These are phyloP conservation scores for Obelidium mucronatum DNA, from an alignment of 192 early-diverging fungal species.

Conservation along the genomic window DNA sequence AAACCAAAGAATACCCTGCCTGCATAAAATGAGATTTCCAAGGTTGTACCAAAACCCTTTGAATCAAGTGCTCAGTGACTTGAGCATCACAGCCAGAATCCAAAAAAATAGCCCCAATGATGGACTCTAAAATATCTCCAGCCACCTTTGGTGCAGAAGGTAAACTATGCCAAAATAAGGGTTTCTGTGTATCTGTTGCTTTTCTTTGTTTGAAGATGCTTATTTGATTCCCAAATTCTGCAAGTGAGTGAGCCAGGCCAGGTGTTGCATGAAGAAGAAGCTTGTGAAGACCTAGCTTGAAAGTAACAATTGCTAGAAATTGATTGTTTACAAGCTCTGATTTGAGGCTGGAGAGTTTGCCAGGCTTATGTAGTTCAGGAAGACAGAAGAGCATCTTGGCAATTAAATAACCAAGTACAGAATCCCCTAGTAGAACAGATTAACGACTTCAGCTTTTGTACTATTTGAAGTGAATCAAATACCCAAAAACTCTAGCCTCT, in stretches of 20 bases:
- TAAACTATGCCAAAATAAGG: slow-evolving; percentile 79
- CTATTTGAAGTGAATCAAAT: slow-evolving; percentile 49
- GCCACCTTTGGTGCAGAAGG: slow-evolving; percentile 85
- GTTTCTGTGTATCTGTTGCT: slow-evolving; percentile 24
- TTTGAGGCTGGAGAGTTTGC: slow-evolving; percentile 70
- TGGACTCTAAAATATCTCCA: slow-evolving; percentile 88
- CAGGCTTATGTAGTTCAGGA: slow-evolving; percentile 71
- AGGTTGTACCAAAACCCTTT: slow-evolving; percentile 29
- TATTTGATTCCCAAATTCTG: slow-evolving; percentile 36
- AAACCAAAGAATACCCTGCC: too few species aligned
- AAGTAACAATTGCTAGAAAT: slow-evolving; percentile 76
- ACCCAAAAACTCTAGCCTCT: slow-evolving; percentile 91
- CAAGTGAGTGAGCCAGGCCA: slow-evolving; percentile 62
- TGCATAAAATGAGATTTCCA: slow-evolving; percentile 38
- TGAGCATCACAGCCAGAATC: slow-evolving; percentile 77
- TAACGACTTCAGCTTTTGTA: slow-evolving; percentile 12
- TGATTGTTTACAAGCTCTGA: slow-evolving; percentile 79
- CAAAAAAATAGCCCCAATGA: slow-evolving; percentile 86
- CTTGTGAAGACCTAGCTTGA: slow-evolving; percentile 68
- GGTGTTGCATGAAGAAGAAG: slow-evolving; percentile 72
- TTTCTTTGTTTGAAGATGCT: slow-evolving; percentile 31
- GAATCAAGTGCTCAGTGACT: slow-evolving; percentile 45
- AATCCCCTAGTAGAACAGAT: slow-evolving; percentile 60
- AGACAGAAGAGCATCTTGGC: slow-evolving; percentile 72
- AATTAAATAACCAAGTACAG: slow-evolving; percentile 52